These are phyloP conservation scores for Xylaria sp. DNA, from an alignment of 2,329 filamentous ascomycete species.

Conservation along the genomic window DNA sequence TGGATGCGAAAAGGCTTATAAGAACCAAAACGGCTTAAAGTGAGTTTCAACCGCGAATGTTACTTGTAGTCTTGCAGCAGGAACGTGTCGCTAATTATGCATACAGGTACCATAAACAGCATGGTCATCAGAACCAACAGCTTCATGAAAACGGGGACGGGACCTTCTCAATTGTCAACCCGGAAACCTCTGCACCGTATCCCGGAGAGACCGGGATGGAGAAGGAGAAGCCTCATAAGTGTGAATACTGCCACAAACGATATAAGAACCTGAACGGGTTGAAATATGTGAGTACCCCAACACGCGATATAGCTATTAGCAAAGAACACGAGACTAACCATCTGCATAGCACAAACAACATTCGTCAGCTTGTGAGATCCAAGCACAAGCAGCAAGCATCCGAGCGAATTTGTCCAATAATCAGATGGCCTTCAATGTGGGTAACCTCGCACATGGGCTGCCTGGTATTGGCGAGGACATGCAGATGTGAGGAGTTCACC, in stretches of 20 bases:
- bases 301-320: neutral
- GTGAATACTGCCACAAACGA: conserved; percentile 94
- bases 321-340: conserved; percentile 36
- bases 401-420: conserved; percentile 41
- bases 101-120: conserved; percentile 71
- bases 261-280: conserved; percentile 99
- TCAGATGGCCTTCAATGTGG: conserved; percentile 41
- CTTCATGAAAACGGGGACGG: conserved; percentile 96
- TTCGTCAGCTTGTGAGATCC: conserved; percentile 87
- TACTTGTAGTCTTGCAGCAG: conserved; percentile 14
- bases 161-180: conserved; percentile 97
- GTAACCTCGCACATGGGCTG: conserved; percentile 48
- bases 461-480: conserved; percentile 61
- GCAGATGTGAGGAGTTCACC: conserved; percentile 43
- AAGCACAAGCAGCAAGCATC: conserved; percentile 62
- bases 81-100: conserved; percentile 38
- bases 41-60: conserved; percentile 53
- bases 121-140: conserved; percentile 96
- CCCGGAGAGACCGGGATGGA: conserved; percentile 99
- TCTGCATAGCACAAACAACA: conserved; percentile 71
- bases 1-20: conserved; percentile 98
- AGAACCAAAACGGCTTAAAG: conserved; percentile 98
- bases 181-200: conserved; percentile 90
- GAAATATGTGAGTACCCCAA: conserved; percentile 74
- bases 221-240: conserved; percentile 98